A percentile compares a stretch with the other conserved stretches of the same genome.
Conservation (phyloP, 805 yeast genomes). For the Ogataea henricii region DNA sequence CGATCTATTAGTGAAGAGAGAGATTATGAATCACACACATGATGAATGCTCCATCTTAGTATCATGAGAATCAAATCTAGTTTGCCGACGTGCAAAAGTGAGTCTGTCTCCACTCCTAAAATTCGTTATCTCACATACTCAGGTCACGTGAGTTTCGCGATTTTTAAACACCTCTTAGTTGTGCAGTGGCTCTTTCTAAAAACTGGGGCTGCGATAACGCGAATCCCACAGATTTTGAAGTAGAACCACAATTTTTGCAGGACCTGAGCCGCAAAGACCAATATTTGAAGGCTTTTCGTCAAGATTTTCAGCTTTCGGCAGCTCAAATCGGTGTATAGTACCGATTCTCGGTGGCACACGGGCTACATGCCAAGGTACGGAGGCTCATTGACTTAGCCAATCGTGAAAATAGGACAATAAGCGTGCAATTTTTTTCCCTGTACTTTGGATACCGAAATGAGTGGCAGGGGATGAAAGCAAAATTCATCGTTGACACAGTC, state of each 20-base stretch:
- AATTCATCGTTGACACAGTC: neutral
- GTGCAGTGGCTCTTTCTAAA: neutral
- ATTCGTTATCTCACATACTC: neutral
- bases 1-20: too few relatives aligned
- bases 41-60: too few relatives aligned
- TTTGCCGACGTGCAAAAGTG: too few relatives aligned
- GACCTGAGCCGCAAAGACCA: neutral
- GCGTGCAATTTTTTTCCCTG: neutral
- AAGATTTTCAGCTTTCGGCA: neutral
- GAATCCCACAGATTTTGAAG: neutral
- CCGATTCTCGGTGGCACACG: neutral
- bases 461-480: neutral
- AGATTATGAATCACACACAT: too few relatives aligned
- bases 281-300: neutral
- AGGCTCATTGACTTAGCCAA: neutral
- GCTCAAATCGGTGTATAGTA: neutral
- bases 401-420: neutral
- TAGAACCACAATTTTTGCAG: neutral
- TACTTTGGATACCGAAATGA: neutral
- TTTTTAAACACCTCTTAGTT: neutral
- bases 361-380: too few relatives aligned
- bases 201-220: conserved; percentile 1
- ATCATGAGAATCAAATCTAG: too few relatives aligned
- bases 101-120: too few relatives aligned
- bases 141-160: neutral